phyloP scores from a whole-genome alignment of 2,329 filamentous ascomycete species.

The Cephalotrichum gorgonifer region DNA sequence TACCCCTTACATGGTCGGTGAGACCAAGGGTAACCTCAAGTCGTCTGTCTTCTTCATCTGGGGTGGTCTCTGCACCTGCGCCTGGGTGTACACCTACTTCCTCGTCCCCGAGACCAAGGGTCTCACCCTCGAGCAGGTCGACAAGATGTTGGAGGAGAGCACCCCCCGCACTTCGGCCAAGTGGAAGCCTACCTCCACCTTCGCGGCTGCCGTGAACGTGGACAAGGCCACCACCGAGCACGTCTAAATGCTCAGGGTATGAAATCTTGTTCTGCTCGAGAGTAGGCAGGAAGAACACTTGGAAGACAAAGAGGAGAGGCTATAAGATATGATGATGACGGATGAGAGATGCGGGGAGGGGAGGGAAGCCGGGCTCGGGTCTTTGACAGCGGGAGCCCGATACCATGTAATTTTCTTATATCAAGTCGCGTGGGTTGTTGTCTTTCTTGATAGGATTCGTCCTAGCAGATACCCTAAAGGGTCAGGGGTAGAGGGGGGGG shows the following conservation, averaged over 20 bases:
- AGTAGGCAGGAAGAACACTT: not conserved
- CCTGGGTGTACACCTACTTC: constrained; percentile 60
- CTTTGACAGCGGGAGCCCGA: not conserved
- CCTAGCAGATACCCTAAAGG: not conserved
- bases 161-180: constrained; percentile 65
- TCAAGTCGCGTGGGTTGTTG: not conserved
- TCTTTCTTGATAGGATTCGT: not conserved
- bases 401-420: not conserved
- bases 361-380: not conserved
- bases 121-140: constrained; percentile 67
- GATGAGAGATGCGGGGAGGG: not conserved
- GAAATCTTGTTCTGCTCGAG: no score
- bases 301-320: not conserved
- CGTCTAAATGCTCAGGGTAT: not conserved
- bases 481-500: not conserved
- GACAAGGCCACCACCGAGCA: not conserved
- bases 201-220: constrained; percentile 28
- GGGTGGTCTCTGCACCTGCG: constrained; percentile 53
- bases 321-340: not conserved
- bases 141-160: constrained; percentile 82
- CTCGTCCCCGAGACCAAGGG: constrained; percentile 67
- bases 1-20: constrained; percentile 60
- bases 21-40: constrained; percentile 49
- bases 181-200: constrained; percentile 66
- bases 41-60: constrained; percentile 68